Percentiles rank a stretch among this genome's conserved stretches.
These are phyloP conservation scores for Neckera pumila DNA, from an alignment of 225 moss, liverwort and hornwort species.

Conservation along the genomic window DNA sequence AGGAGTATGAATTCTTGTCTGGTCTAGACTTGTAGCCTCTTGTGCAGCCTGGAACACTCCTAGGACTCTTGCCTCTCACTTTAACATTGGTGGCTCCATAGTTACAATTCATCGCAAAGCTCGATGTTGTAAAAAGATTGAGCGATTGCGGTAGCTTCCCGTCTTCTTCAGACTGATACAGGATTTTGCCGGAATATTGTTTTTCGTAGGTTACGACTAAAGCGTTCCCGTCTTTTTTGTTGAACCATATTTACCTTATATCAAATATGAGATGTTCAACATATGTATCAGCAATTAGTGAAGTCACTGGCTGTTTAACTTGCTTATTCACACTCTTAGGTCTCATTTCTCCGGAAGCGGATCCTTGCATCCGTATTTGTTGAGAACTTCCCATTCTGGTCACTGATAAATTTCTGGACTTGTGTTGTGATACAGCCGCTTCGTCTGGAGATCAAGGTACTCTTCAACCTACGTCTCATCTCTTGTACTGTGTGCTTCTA, in stretches of 20 bases:
- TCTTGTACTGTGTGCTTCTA: not conserved
- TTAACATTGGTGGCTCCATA: not conserved
- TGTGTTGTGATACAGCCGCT: constrained; percentile 25
- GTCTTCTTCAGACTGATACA: not conserved
- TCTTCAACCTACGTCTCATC: not conserved
- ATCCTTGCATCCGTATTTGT: not conserved
- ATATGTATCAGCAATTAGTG: not conserved
- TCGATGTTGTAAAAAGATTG: not conserved
- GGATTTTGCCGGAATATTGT: not conserved
- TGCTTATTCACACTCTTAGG: not conserved
- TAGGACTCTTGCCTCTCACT: not conserved
- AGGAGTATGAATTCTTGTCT: not conserved
- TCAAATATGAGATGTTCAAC: not conserved
- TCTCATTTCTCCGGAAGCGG: not conserved
- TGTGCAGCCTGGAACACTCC: not conserved
- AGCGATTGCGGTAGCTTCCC: not conserved
- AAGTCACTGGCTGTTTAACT: not conserved
- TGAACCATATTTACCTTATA: not conserved
- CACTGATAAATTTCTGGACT: not conserved
- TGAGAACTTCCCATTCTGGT: not conserved
- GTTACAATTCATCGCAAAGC: not conserved
- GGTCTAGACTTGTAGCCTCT: not conserved
- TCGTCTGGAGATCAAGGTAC: constrained; percentile 38
- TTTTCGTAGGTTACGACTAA: not conserved
- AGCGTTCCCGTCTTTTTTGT: not conserved